phyloP scores from a whole-genome alignment of 108 stramenopile genomes.

The Fragilaria crotonensis region DNA sequence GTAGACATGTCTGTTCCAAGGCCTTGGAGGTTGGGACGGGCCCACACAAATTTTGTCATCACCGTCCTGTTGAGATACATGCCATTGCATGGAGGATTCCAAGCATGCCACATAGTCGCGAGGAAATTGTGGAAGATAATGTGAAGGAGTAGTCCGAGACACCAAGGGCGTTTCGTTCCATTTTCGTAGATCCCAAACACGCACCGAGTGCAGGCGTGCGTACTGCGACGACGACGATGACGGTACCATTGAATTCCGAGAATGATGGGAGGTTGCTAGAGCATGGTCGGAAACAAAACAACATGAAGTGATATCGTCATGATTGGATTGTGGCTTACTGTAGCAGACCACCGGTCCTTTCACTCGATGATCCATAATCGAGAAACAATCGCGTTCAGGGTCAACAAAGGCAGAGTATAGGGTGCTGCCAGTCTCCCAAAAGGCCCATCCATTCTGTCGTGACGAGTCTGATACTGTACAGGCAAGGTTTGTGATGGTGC shows the following conservation, averaged over 20 bases:
- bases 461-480: no score
- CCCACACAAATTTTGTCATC: no score
- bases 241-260: neutral
- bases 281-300: neutral
- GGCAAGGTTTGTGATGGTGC: neutral
- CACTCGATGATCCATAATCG: neutral
- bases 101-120: no score
- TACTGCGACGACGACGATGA: no score
- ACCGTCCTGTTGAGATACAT: no score
- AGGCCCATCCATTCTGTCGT: neutral
- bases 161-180: no score
- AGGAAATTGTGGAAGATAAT: no score
- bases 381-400: neutral
- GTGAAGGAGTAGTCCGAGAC: no score
- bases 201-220: neutral
- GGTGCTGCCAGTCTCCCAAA: neutral
- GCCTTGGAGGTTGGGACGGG: no score
- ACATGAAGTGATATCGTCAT: neutral
- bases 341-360: neutral
- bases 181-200: neutral
- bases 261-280: neutral
- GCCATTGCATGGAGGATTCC: no score
- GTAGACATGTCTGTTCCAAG: no score
- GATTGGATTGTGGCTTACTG: neutral
- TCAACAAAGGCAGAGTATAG: neutral